Evolutionary conservation across 139 green algal species (phyloP).

Genomic region (Dunaliella sp.): DNA sequence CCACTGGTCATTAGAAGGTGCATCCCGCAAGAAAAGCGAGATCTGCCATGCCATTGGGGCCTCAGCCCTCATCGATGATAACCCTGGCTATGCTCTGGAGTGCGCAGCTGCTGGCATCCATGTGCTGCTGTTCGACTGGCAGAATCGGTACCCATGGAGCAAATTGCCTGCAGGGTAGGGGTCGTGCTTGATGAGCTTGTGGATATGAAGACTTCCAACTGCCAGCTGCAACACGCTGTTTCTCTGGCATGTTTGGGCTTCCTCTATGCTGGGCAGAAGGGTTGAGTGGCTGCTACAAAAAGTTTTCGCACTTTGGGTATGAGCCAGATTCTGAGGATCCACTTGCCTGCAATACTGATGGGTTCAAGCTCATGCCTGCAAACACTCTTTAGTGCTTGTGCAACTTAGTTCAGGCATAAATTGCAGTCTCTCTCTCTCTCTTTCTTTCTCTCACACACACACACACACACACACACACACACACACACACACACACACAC

Average conservation of each 20-base stretch:
- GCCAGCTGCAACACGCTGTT: background rate
- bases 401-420: too few relatives aligned
- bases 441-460: too few relatives aligned
- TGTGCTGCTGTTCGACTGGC: constrained; percentile 93
- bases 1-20: constrained; percentile 88
- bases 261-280: too few relatives aligned
- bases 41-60: constrained; percentile 85
- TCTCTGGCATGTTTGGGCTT: background rate
- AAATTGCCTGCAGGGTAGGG: constrained; percentile 46
- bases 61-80: constrained; percentile 92
- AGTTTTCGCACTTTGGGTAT: too few relatives aligned
- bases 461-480: too few relatives aligned
- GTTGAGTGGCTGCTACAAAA: too few relatives aligned
- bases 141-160: constrained; percentile 84
- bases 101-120: constrained; percentile 82
- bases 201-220: background rate
- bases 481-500: too few relatives aligned
- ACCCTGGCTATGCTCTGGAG: constrained; percentile 87
- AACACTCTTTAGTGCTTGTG: too few relatives aligned
- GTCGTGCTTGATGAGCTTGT: background rate
- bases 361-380: too few relatives aligned
- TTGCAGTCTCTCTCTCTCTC: too few relatives aligned
- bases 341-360: background rate
- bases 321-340: background rate
- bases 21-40: constrained; percentile 77